Conservation (phyloP, 148 eudicot genomes). For the Diospyros lotus region DNA sequence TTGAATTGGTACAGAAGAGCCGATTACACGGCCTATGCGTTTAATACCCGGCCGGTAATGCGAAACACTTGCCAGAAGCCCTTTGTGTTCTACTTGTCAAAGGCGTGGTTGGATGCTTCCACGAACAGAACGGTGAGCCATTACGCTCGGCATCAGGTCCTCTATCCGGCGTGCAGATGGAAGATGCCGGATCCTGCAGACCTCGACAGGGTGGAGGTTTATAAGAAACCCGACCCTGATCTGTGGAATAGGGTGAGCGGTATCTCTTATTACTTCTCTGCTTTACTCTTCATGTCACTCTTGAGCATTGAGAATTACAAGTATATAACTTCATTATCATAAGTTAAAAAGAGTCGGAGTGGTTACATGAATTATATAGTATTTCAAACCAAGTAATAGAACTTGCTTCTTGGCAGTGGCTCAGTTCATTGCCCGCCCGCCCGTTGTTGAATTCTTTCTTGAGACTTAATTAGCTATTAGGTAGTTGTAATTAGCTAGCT, state of each 20-base stretch:
- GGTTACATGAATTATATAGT: too few species aligned
- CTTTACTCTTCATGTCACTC: too few species aligned
- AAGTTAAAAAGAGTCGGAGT: too few species aligned
- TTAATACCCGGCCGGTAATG: conserved; percentile 53
- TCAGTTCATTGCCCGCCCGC: not conserved
- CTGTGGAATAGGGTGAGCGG: conserved; percentile 53
- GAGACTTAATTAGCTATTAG: not conserved
- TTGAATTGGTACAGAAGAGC: conserved; percentile 58
- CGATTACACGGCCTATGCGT: conserved; percentile 49
- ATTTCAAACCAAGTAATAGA: not conserved
- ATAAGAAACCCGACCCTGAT: conserved; percentile 45
- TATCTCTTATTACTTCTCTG: not conserved
- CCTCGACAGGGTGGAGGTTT: conserved; percentile 32
- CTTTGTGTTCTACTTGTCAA: conserved; percentile 44
- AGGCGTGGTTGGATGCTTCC: conserved; percentile 23
- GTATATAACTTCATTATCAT: too few species aligned
- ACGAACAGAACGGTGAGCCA: conserved; percentile 36
- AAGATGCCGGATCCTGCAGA: conserved; percentile 40
- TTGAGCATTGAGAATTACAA: too few species aligned
- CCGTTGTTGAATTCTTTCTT: not conserved
- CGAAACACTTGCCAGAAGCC: conserved; percentile 61
- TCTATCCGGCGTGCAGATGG: conserved; percentile 47
- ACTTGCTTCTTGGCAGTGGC: not conserved
- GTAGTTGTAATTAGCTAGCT: not conserved
- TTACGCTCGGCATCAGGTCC: conserved; percentile 30